Conservation (phyloP, 2,329 filamentous ascomycete species). For the Fusarium sororula region DNA sequence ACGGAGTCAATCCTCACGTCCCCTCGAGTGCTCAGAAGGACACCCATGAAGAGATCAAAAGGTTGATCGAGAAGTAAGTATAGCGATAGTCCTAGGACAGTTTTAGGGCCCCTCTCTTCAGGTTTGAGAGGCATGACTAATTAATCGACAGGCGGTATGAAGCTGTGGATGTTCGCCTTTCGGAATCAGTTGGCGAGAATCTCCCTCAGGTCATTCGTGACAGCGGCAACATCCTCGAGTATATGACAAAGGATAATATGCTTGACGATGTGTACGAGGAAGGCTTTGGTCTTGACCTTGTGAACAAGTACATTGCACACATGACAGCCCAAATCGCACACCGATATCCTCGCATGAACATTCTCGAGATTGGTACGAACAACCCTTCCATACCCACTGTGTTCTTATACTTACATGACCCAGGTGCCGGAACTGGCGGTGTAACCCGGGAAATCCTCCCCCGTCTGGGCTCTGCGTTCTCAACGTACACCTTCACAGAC, state of each 20-base stretch:
- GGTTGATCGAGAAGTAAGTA: no score
- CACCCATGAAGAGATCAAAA: neutral
- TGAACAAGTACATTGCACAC: neutral
- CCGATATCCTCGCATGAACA: neutral
- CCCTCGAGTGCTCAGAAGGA: neutral
- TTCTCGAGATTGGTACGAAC: neutral
- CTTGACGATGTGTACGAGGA: slow-evolving; percentile 46
- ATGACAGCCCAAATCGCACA: neutral
- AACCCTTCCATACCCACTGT: accelerated
- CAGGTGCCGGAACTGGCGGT: neutral
- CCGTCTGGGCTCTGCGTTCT: neutral
- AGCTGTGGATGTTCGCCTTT: neutral
- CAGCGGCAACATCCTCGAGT: slow-evolving; percentile 48
- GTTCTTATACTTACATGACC: no score
- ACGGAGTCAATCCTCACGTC: neutral
- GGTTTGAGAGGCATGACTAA: no score
- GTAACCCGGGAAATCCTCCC: neutral
- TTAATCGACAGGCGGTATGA: neutral
- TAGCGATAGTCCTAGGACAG: no score
- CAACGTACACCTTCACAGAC: slow-evolving; percentile 6
- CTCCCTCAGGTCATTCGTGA: slow-evolving; percentile 47
- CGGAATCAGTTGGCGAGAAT: slow-evolving; percentile 27
- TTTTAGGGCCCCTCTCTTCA: no score
- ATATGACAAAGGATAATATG: slow-evolving; percentile 45
- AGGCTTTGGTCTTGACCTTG: neutral